These are phyloP conservation scores for Phaeosphaeriaceae sp. DNA, from an alignment of 2,329 filamentous ascomycete species.

Conservation along the genomic window DNA sequence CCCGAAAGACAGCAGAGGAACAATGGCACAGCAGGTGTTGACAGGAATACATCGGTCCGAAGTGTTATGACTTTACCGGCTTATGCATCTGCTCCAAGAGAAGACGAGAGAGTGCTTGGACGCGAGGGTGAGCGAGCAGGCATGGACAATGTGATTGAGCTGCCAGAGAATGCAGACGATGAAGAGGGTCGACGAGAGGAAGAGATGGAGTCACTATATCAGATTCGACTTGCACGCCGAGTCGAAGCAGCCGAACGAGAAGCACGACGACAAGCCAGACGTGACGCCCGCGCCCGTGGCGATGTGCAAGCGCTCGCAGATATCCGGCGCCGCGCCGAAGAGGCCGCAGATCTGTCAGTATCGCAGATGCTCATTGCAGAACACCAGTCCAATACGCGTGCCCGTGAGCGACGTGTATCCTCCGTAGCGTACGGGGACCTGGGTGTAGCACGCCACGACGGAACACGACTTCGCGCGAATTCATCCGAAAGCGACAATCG, in stretches of 20 bases:
- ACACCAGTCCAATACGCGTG: slow-evolving; percentile 60
- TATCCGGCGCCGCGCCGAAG: slow-evolving; percentile 59
- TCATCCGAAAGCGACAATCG: slow-evolving; percentile 76
- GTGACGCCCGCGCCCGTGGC: slow-evolving; percentile 74
- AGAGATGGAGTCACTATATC: slow-evolving; percentile 92
- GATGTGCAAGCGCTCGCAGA: slow-evolving; percentile 73
- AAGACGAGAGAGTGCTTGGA: slow-evolving; percentile 82
- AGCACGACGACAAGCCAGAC: slow-evolving; percentile 71
- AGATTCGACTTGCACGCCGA: slow-evolving; percentile 81
- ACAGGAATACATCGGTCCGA: slow-evolving; percentile 84
- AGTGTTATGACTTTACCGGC: slow-evolving; percentile 94
- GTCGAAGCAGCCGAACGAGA: slow-evolving; percentile 79
- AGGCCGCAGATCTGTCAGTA: slow-evolving; percentile 49
- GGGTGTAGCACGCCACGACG: slow-evolving; percentile 78
- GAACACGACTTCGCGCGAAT: slow-evolving; percentile 75
- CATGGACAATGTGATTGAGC: slow-evolving; percentile 88
- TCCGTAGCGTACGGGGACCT: slow-evolving; percentile 79
- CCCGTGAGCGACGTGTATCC: slow-evolving; percentile 72
- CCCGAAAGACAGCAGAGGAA: slow-evolving; percentile 34
- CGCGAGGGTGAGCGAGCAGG: slow-evolving; percentile 90
- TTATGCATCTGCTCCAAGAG: slow-evolving; percentile 75
- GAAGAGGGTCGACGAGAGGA: slow-evolving; percentile 81
- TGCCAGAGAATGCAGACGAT: slow-evolving; percentile 79
- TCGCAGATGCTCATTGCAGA: slow-evolving; percentile 61
- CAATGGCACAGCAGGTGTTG: slow-evolving; percentile 60